Evolutionary conservation across 768 basidiomycete species (phyloP).

Genomic region (Mycena metata): DNA sequence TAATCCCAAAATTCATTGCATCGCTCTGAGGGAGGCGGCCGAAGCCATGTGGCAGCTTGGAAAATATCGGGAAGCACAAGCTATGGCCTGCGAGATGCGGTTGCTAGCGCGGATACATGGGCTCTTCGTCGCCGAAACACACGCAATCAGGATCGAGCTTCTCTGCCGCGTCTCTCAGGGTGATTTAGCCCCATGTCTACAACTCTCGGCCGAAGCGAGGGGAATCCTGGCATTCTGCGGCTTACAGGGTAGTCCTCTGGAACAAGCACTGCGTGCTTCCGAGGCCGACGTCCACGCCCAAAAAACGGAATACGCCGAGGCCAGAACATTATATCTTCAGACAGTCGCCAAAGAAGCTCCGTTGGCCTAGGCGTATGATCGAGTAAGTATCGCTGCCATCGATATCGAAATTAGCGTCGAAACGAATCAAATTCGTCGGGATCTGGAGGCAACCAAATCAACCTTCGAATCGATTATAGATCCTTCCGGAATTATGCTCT

Average conservation of each 20-base stretch:
- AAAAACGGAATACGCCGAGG: slow-evolving; percentile 23
- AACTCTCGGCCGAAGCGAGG: slow-evolving; percentile 7
- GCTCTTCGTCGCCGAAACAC: slow-evolving; percentile 8
- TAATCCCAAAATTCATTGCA: slow-evolving; percentile 4
- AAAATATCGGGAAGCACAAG: slow-evolving; percentile 19
- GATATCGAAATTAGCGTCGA: too few species aligned
- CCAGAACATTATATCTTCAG: too few species aligned
- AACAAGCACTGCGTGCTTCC: slow-evolving; percentile 7
- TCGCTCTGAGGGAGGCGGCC: slow-evolving; percentile 2
- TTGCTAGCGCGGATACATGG: slow-evolving; percentile 14
- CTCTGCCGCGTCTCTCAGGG: slow-evolving; percentile 12
- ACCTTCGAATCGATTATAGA: too few species aligned
- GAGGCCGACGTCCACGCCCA: slow-evolving; percentile 22
- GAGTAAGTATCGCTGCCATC: too few species aligned
- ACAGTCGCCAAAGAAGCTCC: too few species aligned
- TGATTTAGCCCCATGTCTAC: slow-evolving; percentile 3
- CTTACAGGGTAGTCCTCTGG: not conserved
- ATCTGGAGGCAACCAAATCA: too few species aligned
- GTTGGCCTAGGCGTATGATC: too few species aligned
- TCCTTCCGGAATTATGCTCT: too few species aligned
- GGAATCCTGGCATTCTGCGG: slow-evolving; percentile 19
- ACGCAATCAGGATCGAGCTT: slow-evolving; percentile 11
- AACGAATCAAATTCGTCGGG: too few species aligned
- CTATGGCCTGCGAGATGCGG: not conserved
- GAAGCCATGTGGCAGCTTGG: slow-evolving; percentile 21